Evolutionary conservation across 164 flowering plant genomes (phyloP).

Genomic region (Annona cherimola): DNA sequence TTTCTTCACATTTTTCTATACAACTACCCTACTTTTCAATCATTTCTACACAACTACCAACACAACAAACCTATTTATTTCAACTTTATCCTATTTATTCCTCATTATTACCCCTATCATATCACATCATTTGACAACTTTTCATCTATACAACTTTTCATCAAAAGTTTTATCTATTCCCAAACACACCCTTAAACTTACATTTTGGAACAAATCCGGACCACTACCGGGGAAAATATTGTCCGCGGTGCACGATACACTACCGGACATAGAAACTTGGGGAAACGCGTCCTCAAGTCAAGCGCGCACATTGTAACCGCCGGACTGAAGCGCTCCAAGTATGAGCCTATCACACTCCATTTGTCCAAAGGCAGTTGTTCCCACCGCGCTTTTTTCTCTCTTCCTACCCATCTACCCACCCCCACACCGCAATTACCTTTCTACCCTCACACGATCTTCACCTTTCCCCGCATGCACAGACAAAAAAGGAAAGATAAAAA

Average conservation of each 20-base stretch:
- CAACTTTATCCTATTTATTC: too few species aligned
- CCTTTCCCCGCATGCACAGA: background rate
- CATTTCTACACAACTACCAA: too few species aligned
- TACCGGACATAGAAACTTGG: background rate
- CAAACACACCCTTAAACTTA: background rate
- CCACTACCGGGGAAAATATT: background rate
- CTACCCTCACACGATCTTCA: background rate
- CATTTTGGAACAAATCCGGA: background rate
- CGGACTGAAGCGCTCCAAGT: background rate
- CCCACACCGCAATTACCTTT: background rate
- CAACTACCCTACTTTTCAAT: too few species aligned
- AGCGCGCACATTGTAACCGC: background rate
- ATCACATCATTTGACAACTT: too few species aligned
- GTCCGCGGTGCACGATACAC: background rate
- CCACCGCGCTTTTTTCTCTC: background rate
- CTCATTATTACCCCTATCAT: too few species aligned
- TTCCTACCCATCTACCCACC: background rate
- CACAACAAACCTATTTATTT: too few species aligned
- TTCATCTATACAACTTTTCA: too few species aligned
- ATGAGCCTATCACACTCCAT: background rate
- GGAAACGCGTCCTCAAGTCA: background rate
- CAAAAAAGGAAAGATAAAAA: background rate
- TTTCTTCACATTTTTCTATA: too few species aligned
- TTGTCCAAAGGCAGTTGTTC: constrained; percentile 1
- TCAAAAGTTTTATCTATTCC: too few species aligned